phyloP scores from a whole-genome alignment of 768 basidiomycete species.

The Fibroporia radiculosa region DNA sequence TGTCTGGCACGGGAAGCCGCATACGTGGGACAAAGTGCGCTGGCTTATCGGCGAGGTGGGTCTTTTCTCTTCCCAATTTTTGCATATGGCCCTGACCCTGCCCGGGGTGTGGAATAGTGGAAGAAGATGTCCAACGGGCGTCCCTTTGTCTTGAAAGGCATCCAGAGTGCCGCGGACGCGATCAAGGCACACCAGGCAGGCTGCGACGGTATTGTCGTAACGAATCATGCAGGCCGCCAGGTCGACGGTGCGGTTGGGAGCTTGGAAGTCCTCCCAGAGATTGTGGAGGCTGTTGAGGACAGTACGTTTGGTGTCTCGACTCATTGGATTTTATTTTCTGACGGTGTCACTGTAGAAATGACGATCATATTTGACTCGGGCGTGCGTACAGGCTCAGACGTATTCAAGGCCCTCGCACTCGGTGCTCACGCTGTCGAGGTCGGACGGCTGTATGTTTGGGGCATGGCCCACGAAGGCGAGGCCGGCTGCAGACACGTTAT shows the following conservation, averaged over 20 bases:
- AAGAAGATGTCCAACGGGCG: slow-evolving; percentile 38
- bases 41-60: slow-evolving; percentile 38
- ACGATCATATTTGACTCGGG: slow-evolving; percentile 49
- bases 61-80: not conserved
- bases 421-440: slow-evolving; percentile 46
- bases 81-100: not conserved
- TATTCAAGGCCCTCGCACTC: slow-evolving; percentile 51
- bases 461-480: slow-evolving; percentile 45
- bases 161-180: slow-evolving; percentile 41
- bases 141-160: slow-evolving; percentile 49
- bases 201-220: slow-evolving; percentile 48
- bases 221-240: slow-evolving; percentile 49
- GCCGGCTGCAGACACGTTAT: slow-evolving; percentile 47
- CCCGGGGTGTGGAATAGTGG: slow-evolving; percentile 26
- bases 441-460: slow-evolving; percentile 43
- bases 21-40: slow-evolving; percentile 44
- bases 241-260: slow-evolving; percentile 49
- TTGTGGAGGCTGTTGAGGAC: slow-evolving; percentile 43
- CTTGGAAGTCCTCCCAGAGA: slow-evolving; percentile 42
- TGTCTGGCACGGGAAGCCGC: slow-evolving; percentile 44
- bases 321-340: not conserved
- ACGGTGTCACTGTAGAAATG: slow-evolving; percentile 29
- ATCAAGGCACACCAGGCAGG: slow-evolving; percentile 38
- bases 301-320: slow-evolving; percentile 22
- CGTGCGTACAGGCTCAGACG: slow-evolving; percentile 40